Evolutionary conservation across 305 asterid genomes (phyloP).

Genomic region (Fraxinus paxiana): DNA sequence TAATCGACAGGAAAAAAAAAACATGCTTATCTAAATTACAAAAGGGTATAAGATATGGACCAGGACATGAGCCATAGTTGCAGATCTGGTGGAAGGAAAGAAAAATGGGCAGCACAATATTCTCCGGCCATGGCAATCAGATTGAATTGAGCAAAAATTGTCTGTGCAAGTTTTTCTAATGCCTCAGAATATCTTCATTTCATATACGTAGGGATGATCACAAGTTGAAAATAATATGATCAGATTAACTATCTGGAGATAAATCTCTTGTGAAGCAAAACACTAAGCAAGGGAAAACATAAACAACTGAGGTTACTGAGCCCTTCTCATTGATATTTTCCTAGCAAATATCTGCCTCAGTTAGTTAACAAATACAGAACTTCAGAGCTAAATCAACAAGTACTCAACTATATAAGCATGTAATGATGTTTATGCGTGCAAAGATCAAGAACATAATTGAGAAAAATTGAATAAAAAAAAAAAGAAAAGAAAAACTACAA

Average conservation of each 20-base stretch:
- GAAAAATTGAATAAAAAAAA: not conserved
- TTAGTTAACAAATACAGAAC: not conserved
- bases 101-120: not conserved
- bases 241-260: not conserved
- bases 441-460: not conserved
- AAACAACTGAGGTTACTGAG: not conserved
- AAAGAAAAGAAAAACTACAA: not conserved
- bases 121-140: not conserved
- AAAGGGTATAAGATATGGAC: not conserved
- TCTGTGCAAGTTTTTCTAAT: not conserved
- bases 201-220: not conserved
- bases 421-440: not conserved
- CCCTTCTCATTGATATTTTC: not conserved
- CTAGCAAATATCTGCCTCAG: not conserved
- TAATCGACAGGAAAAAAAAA: not conserved
- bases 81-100: not conserved
- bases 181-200: not conserved
- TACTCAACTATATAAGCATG: not conserved
- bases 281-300: not conserved
- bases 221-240: not conserved
- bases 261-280: not conserved
- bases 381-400: not conserved
- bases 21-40: not conserved
- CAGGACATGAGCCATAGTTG: not conserved
- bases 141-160: not conserved